Conservation (phyloP, 2,329 filamentous ascomycete species). For the Neoscytalidium dimidiatum region DNA sequence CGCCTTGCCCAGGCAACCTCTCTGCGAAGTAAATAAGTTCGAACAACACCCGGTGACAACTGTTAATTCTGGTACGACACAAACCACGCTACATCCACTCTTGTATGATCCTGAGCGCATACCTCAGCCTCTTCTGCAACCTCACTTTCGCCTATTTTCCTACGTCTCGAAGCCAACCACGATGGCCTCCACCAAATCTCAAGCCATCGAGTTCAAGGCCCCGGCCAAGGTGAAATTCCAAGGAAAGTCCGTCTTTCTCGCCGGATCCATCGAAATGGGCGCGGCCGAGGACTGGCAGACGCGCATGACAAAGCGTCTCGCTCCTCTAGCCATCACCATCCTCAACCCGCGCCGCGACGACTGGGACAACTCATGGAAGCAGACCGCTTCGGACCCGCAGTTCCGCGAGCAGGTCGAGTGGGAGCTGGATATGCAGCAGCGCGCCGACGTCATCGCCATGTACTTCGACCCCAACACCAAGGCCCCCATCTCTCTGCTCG, state of each 20-base stretch:
- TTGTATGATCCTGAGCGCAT: no score
- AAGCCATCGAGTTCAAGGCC: conserved; percentile 16
- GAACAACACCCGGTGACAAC: no score
- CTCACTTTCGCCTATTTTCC: no score
- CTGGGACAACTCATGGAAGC: conserved; percentile 58
- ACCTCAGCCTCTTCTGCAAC: no score
- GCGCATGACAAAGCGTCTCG: conserved; percentile 37
- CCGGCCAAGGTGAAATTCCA: conserved; percentile 21
- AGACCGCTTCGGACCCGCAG: conserved; percentile 45
- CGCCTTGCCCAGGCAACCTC: not conserved
- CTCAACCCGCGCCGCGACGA: conserved; percentile 58
- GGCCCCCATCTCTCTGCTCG: conserved; percentile 61
- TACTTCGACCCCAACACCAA: conserved; percentile 57
- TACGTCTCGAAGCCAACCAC: not conserved
- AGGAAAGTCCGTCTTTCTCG: conserved; percentile 55
- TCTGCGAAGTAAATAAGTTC: no score
- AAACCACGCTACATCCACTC: no score
- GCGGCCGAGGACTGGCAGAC: conserved; percentile 55
- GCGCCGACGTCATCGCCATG: conserved; percentile 57
- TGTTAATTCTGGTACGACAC: no score
- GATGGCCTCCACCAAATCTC: conserved; percentile 20
- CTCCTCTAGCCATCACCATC: conserved; percentile 54
- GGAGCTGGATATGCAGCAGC: conserved; percentile 61
- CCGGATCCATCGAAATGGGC: conserved; percentile 56
- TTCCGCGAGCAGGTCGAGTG: conserved; percentile 61